Evolutionary conservation across 164 flowering plant genomes (phyloP).

Genomic region (Amborella trichopoda): DNA sequence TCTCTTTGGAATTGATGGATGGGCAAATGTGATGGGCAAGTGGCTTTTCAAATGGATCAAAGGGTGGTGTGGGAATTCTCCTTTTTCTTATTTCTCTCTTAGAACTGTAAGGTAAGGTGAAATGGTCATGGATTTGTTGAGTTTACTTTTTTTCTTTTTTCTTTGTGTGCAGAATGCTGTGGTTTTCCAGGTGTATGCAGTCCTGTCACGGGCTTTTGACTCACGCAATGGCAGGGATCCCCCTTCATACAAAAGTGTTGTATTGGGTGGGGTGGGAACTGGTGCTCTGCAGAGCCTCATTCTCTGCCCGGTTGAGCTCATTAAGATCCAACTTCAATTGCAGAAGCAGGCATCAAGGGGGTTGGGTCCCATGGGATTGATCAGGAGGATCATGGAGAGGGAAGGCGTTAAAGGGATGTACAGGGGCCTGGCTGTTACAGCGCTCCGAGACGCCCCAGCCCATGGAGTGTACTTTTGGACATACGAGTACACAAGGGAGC

Average conservation of each 20-base stretch:
- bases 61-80: no score
- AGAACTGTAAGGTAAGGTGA: no score
- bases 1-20: no score
- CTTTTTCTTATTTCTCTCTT: no score
- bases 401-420: constrained; percentile 67
- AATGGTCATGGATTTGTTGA: no score
- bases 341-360: constrained; percentile 10
- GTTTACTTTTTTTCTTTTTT: background rate
- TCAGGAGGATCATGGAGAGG: constrained; percentile 29
- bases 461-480: constrained; percentile 77
- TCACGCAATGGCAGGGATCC: constrained; percentile 32
- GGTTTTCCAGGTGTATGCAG: constrained; percentile 72
- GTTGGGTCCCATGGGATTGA: constrained; percentile 38
- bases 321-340: constrained; percentile 73
- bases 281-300: constrained; percentile 71
- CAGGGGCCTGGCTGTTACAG: constrained; percentile 59
- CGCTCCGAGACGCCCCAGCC: constrained; percentile 67
- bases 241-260: constrained; percentile 71
- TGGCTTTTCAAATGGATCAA: no score
- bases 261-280: constrained; percentile 65
- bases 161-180: constrained; percentile 67
- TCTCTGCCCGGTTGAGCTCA: constrained; percentile 71
- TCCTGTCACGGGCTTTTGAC: constrained; percentile 53
- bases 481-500: constrained; percentile 63
- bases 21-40: no score